Percentiles rank a stretch among this genome's conserved stretches.
Evolutionary conservation across 2,329 filamentous ascomycete species (phyloP).

Genomic region (Penicillium sp.): DNA sequence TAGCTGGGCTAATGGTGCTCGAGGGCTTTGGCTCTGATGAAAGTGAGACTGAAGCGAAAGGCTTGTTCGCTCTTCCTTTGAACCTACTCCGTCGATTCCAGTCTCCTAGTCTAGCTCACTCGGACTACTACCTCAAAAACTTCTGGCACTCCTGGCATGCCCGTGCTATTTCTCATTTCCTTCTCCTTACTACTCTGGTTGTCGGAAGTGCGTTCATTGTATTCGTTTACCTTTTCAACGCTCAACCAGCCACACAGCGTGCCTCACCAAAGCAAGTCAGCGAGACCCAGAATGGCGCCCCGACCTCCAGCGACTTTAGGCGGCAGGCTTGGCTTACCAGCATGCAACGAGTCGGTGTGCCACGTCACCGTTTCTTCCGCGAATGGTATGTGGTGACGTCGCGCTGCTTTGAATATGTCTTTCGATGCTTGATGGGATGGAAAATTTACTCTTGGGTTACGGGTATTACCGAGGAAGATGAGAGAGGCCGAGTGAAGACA

Average conservation of each 20-base stretch:
- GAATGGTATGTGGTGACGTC: conserved; percentile 77
- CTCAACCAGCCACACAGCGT: conserved; percentile 57
- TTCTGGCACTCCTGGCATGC: conserved; percentile 41
- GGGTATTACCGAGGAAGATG: conserved; percentile 79
- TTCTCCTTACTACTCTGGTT: conserved; percentile 53
- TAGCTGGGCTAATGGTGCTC: conserved; percentile 88
- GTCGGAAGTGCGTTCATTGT: conserved; percentile 58
- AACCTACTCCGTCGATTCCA: conserved; percentile 52
- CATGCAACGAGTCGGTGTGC: conserved; percentile 89
- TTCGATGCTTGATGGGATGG: conserved; percentile 74
- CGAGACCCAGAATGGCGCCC: conserved; percentile 44
- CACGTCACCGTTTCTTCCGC: conserved; percentile 79
- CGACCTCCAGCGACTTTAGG: conserved; percentile 79
- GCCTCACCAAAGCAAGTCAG: conserved; percentile 36
- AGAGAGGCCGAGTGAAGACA: conserved; percentile 80
- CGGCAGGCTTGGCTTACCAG: conserved; percentile 90
- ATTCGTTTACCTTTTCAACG: conserved; percentile 56
- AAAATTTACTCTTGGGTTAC: conserved; percentile 76
- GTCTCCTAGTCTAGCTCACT: conserved; percentile 24
- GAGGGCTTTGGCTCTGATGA: conserved; percentile 74
- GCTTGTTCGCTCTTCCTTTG: conserved; percentile 64
- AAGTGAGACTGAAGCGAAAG: conserved; percentile 63
- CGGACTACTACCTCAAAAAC: conserved; percentile 24
- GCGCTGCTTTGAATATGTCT: conserved; percentile 78
- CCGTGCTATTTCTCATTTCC: conserved; percentile 42